These are phyloP conservation scores for Schizochytrium sp. DNA, from an alignment of 108 stramenopile species.

Conservation along the genomic window DNA sequence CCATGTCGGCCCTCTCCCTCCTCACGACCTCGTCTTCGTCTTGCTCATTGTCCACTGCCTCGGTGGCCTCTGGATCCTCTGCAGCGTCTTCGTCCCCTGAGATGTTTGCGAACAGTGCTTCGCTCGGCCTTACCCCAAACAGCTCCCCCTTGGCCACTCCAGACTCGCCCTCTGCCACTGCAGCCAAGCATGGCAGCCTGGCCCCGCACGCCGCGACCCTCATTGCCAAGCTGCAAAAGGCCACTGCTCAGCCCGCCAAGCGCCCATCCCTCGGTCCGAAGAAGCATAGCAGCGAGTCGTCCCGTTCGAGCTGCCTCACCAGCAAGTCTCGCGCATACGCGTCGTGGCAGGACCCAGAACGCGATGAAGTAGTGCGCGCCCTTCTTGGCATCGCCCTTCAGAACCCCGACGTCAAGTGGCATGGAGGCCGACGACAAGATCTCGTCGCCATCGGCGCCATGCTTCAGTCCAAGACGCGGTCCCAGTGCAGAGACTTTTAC, in stretches of 20 bases:
- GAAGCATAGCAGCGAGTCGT: background rate
- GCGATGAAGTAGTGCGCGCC: background rate
- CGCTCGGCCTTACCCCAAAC: background rate
- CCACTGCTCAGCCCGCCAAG: background rate
- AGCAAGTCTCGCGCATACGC: background rate
- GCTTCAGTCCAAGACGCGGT: background rate
- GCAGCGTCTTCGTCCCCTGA: background rate
- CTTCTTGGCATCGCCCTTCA: background rate
- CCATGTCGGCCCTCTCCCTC: background rate
- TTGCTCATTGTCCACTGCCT: background rate
- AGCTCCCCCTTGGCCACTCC: background rate
- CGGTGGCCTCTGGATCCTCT: background rate
- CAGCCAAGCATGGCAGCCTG: background rate
- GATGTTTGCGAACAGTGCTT: background rate
- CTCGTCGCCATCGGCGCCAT: background rate
- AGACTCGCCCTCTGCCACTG: background rate
- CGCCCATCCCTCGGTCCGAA: background rate
- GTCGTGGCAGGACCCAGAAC: background rate
- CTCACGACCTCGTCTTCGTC: background rate
- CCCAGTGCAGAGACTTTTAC: background rate
- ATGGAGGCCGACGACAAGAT: background rate
- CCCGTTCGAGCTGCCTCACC: background rate
- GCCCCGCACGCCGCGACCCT: background rate
- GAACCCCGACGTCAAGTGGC: background rate
- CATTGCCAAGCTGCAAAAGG: background rate